Evolutionary conservation across 2,329 filamentous ascomycete species (phyloP), one percentile per base, ranked within the genome.

Genomic region (Zymoseptoria ardabiliae): DNA sequence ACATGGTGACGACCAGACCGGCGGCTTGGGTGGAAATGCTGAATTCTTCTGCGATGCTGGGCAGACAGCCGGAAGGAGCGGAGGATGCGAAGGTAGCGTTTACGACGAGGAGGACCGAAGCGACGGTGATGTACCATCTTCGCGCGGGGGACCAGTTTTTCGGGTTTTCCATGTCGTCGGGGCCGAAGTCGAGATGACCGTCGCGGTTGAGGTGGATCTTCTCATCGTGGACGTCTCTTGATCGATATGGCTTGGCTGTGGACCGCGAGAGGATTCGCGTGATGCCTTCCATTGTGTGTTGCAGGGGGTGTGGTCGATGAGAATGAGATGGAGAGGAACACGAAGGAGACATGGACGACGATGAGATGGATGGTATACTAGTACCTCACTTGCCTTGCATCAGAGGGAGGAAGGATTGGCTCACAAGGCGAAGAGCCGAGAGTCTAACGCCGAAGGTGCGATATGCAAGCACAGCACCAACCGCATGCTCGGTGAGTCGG

Each of bases 11-110:
- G n/a, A 71, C 71, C 28, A 72, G 61, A 9, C 66, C 66, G 4
- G 68, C 69, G 9, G 74, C 79, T 60, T 79, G 77, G 5, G 58
- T 62, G 0, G 80, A 82, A 1, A 85, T 75, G 17, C 71, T 63
- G 56, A 84, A 81, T 13, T 77, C 69, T 59, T 76, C 60, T 2
- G 74, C 69, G 50, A 82, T 80, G 50, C 77, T 74, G 54, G 71
- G 55, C 13, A 75, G 63, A 61, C 66, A 71, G 2, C 71, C 75
- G 48, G 74, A 77, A 8, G 71, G 74, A 25, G 72, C 71, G n/a
- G 76, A 77, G 3, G 78, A 79, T 19, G 81, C 80, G 61, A 83
- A 82, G 0, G 80, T 82, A 1, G 79, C 80, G 64, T 83, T 84
- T 62, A 82, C 74, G 35, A 82, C 79, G 17, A 81, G 74, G 11